Conservation (phyloP, 805 yeast species). For the Middelhovenomyces tepae region DNA sequence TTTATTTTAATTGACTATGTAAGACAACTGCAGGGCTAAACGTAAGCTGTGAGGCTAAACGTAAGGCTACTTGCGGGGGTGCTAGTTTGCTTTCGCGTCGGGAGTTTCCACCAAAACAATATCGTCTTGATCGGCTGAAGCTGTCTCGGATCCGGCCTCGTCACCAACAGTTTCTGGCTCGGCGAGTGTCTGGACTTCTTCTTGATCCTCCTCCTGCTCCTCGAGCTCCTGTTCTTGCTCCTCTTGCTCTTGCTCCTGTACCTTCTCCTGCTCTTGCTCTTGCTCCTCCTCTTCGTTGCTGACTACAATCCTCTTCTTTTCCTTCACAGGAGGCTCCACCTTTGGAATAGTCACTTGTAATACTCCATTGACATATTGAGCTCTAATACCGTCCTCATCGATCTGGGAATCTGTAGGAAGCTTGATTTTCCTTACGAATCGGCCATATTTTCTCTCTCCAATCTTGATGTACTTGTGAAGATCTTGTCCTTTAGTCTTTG, state of each 20-base stretch:
- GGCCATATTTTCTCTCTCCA: slow-evolving; percentile 48
- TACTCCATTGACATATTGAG: slow-evolving; percentile 46
- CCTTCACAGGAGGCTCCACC: slow-evolving; percentile 25
- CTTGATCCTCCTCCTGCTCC: no score
- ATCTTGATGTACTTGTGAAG: slow-evolving; percentile 34
- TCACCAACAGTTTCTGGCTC: slow-evolving; percentile 4
- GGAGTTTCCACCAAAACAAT: slow-evolving; percentile 7
- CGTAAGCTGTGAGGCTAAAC: no score
- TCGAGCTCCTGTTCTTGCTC: no score
- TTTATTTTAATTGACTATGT: no score
- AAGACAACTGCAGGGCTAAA: no score
- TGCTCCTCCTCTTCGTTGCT: slow-evolving; percentile 16
- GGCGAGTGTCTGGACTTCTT: no score
- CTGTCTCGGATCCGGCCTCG: slow-evolving; percentile 3
- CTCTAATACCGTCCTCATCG: slow-evolving; percentile 44
- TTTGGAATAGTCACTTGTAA: slow-evolving; percentile 47
- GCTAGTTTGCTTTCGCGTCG: no score
- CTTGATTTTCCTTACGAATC: slow-evolving; percentile 47
- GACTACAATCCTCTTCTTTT: slow-evolving; percentile 22
- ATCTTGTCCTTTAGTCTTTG: no score
- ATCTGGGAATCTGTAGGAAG: slow-evolving; percentile 47
- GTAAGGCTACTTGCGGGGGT: no score
- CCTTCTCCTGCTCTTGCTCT: no score
- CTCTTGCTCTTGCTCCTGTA: no score
- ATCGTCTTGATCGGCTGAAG: slow-evolving; percentile 3